A percentile compares a stretch with the other conserved stretches of the same genome.
These are phyloP conservation scores for Russula lepida DNA, from an alignment of 768 basidiomycete species.

Conservation along the genomic window DNA sequence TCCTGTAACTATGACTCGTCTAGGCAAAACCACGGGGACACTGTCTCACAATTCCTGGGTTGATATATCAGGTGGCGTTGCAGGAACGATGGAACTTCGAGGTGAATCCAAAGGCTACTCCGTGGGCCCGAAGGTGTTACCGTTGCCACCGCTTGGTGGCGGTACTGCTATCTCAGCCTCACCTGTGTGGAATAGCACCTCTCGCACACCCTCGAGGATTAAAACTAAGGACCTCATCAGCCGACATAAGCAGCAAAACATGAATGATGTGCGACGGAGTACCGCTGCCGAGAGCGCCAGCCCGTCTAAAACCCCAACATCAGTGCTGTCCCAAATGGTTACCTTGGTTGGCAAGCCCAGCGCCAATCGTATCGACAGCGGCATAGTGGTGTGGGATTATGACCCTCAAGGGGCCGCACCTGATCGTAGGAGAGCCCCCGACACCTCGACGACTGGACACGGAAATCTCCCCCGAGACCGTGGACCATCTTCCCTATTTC, in stretches of 20 bases:
- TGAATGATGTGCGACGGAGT: not conserved
- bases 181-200: not conserved
- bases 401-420: not conserved
- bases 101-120: not conserved
- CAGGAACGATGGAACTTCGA: not conserved
- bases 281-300: not conserved
- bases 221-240: conserved; percentile 16
- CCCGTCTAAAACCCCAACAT: not conserved
- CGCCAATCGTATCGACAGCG: conserved; percentile 9
- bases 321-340: not conserved
- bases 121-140: not conserved
- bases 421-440: not conserved
- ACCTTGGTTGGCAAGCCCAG: not conserved
- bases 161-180: not conserved
- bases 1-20: not conserved
- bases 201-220: conserved; percentile 6
- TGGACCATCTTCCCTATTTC: not conserved
- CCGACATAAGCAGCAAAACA: conserved; percentile 6
- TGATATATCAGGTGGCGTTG: not conserved
- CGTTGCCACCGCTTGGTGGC: not conserved
- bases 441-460: not conserved
- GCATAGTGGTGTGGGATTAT: conserved; percentile 15
- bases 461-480: not conserved
- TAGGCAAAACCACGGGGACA: not conserved
- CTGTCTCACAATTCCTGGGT: not conserved